These are phyloP conservation scores for Scenedesmus sp. DNA, from an alignment of 163 green algal species.

Conservation along the genomic window DNA sequence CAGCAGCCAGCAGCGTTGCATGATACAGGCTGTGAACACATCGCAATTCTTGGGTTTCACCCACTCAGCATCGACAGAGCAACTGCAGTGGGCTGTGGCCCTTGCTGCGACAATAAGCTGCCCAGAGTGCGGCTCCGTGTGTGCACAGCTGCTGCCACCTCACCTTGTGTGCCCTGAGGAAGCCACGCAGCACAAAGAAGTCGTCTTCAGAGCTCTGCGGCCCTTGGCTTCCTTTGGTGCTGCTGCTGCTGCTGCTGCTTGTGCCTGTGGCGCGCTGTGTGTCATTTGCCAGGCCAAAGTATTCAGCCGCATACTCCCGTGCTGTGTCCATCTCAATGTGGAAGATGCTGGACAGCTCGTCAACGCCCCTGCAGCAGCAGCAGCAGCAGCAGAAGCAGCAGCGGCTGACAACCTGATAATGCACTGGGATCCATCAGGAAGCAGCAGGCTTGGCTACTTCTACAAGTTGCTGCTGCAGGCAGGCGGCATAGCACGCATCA, in stretches of 20 bases:
- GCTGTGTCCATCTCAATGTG: not conserved
- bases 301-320: not conserved
- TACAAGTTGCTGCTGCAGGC: too few relatives aligned
- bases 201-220: not conserved
- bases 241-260: not conserved
- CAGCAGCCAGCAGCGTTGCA: too few relatives aligned
- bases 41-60: too few relatives aligned
- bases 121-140: too few relatives aligned
- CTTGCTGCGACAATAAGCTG: not conserved
- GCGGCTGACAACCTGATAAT: too few relatives aligned
- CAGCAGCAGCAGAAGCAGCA: not conserved
- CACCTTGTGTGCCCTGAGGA: constrained; percentile 10
- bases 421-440: too few relatives aligned
- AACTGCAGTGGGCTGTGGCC: not conserved
- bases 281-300: not conserved
- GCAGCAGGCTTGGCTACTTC: too few relatives aligned
- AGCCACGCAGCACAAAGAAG: not conserved
- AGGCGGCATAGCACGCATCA: not conserved
- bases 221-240: not conserved
- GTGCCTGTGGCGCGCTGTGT: not conserved
- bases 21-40: too few relatives aligned
- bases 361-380: not conserved
- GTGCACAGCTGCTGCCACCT: not conserved
- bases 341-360: constrained; percentile 7
- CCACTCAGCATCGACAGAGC: too few relatives aligned